Evolutionary conservation across 176 grass and related monocot genomes (phyloP), one percentile per base, ranked within the genome.

Genomic region (Rhynchospora tenuis): DNA sequence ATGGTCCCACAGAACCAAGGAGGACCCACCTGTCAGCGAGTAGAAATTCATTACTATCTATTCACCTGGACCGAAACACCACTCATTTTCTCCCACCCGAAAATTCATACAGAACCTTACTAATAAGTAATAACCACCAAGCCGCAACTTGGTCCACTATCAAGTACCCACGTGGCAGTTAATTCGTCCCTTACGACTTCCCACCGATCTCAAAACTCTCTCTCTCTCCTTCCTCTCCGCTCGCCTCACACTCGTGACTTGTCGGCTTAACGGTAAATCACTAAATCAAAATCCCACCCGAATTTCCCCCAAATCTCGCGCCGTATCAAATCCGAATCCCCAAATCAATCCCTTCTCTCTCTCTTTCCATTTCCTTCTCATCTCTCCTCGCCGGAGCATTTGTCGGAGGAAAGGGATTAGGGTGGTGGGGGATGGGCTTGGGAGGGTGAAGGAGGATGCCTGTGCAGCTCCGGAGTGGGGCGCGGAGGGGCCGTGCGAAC

Each of bases 401-500:
- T 9, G 1, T 55, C 23, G 23, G 27, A 48, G 62, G 6, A 45
- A 24, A 28, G 23, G 33, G 57, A 24, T 45, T 45, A 77, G 78
- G 73, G 59, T 63, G 56, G 19, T 20, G 10, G 78, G 29, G 78
- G 19, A 81, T 81, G 78, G 78, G 59, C 29, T 81, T 59, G 43
- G 80, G 80, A 44, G 59, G 60, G 38, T 65, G 59, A 82, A 82
- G 43, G 28, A 82, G 42, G 28, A 82, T 82, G 80, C 80, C 80
- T 68, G 59, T 82, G 42, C 80, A 82, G 59, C 80, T 82, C 80
- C 80, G 80, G 12, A 82, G 80, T 59, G 80, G 80, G 33, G 80
- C 13, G 80, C 57, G 80, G 59, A 82, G 80, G 80, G 80, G 61
- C 80, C 80, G 59, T 82, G 80, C 59, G 22, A 82, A 82, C 80